Conservation (phyloP, 345 rosid genomes). For the Isatis tinctoria region DNA sequence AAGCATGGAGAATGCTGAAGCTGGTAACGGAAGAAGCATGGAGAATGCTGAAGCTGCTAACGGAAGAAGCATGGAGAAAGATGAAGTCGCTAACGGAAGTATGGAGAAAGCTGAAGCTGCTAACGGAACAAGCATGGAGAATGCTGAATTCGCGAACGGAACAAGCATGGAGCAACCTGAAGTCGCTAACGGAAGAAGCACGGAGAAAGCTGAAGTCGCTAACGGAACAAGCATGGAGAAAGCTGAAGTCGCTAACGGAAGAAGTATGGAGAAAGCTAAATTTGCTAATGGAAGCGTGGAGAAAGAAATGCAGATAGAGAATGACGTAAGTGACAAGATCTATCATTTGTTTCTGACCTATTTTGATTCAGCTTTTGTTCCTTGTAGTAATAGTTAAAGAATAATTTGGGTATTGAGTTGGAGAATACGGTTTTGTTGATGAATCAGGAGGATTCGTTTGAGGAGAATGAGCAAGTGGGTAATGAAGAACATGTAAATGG, state of each 20-base stretch:
- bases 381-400: neutral
- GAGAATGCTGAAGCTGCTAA: no score
- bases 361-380: neutral
- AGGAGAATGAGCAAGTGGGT: neutral
- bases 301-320: neutral
- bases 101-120: neutral
- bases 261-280: no score
- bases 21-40: neutral
- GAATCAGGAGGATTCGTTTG: constrained; percentile 3
- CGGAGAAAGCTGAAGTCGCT: neutral
- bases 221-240: neutral
- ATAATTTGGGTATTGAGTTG: neutral
- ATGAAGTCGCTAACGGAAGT: neutral
- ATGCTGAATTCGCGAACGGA: no score
- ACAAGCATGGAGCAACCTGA: no score
- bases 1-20: neutral
- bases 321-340: neutral
- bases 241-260: neutral
- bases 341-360: no score
- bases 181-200: neutral
- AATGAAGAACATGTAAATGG: neutral
- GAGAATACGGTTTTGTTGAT: neutral
- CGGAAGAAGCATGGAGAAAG: no score
- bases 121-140: neutral
- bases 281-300: neutral